Percentiles rank a stretch among this genome's conserved stretches.
phyloP scores from a whole-genome alignment of 2,329 filamentous ascomycete genomes.

The Stemphylium lycopersici region DNA sequence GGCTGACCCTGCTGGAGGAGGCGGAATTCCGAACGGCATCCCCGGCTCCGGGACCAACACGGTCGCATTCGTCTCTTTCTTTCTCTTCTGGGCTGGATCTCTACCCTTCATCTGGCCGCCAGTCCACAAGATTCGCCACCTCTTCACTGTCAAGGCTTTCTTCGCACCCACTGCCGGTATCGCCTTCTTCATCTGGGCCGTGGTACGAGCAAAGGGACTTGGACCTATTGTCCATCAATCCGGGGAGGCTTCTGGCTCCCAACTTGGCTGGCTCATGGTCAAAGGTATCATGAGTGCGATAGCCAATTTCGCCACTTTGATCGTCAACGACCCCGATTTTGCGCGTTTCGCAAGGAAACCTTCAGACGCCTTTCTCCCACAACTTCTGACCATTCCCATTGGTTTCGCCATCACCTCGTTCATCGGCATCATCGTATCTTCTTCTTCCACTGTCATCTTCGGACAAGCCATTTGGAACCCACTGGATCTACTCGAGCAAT shows the following conservation, averaged over 20 bases:
- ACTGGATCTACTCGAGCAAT: slow-evolving; percentile 49
- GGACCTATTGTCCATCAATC: slow-evolving; percentile 80
- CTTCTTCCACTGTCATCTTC: slow-evolving; percentile 52
- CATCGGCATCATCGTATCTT: slow-evolving; percentile 65
- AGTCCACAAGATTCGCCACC: slow-evolving; percentile 83
- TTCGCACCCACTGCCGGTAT: slow-evolving; percentile 84
- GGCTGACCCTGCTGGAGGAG: slow-evolving; percentile 15
- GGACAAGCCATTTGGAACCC: slow-evolving; percentile 53
- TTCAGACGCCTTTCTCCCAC: slow-evolving; percentile 77
- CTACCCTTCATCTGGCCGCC: slow-evolving; percentile 88
- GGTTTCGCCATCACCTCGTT: slow-evolving; percentile 74
- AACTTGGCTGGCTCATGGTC: slow-evolving; percentile 80
- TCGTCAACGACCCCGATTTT: slow-evolving; percentile 82
- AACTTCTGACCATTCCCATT: slow-evolving; percentile 64
- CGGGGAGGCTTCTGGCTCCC: slow-evolving; percentile 67
- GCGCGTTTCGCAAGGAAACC: slow-evolving; percentile 81
- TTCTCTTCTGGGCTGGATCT: slow-evolving; percentile 83
- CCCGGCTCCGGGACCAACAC: slow-evolving; percentile 74
- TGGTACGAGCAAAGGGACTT: slow-evolving; percentile 79
- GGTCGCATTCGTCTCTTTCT: slow-evolving; percentile 78
- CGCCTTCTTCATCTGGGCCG: slow-evolving; percentile 85
- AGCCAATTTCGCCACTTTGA: slow-evolving; percentile 88
- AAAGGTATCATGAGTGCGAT: slow-evolving; percentile 88
- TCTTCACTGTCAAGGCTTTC: slow-evolving; percentile 89
- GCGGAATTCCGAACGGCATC: slow-evolving; percentile 70